Evolutionary conservation across 1,284 basidiomycete genomes (phyloP).

Genomic region (Malassezia pachydermatis): DNA sequence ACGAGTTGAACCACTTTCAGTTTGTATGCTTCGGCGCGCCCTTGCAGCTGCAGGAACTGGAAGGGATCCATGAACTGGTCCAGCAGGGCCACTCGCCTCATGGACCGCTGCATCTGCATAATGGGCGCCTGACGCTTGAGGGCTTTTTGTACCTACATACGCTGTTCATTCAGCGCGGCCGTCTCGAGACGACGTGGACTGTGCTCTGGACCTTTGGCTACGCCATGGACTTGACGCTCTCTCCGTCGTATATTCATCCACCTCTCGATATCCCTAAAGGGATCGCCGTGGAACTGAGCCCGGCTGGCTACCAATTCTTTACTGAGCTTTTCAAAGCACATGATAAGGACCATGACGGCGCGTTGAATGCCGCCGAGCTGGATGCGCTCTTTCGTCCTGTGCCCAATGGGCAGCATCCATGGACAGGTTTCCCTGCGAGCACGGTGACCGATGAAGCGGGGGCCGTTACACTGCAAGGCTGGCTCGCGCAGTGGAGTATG

Average conservation of each 20-base stretch:
- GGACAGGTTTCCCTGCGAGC: slow-evolving; percentile 55
- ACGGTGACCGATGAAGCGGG: slow-evolving; percentile 81
- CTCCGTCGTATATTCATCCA: slow-evolving; percentile 27
- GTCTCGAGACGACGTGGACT: slow-evolving; percentile 96
- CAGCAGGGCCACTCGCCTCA: slow-evolving; percentile 23
- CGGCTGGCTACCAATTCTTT: slow-evolving; percentile 87
- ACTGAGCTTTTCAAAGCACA: slow-evolving; percentile 94
- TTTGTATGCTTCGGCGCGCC: slow-evolving; percentile 90
- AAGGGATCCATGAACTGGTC: slow-evolving; percentile 52
- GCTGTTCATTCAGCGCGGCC: slow-evolving; percentile 88
- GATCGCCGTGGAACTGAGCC: slow-evolving; percentile 87
- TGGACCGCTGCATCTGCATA: slow-evolving; percentile 40
- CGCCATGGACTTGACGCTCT: slow-evolving; percentile 75
- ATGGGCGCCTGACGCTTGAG: slow-evolving; percentile 69
- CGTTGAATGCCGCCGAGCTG: slow-evolving; percentile 73
- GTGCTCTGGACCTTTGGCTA: slow-evolving; percentile 91
- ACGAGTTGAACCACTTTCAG: slow-evolving; percentile 93
- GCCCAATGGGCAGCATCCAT: slow-evolving; percentile 54
- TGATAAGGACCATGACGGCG: slow-evolving; percentile 95
- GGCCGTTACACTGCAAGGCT: slow-evolving; percentile 85
- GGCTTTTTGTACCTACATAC: slow-evolving; percentile 93
- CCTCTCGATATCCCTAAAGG: slow-evolving; percentile 86
- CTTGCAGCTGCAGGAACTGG: slow-evolving; percentile 79
- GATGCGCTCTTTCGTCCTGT: slow-evolving; percentile 83
- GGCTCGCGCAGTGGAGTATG: slow-evolving; percentile 99